phyloP scores from a whole-genome alignment of 257 asterid genomes.

The Cynanchum wilfordii region DNA sequence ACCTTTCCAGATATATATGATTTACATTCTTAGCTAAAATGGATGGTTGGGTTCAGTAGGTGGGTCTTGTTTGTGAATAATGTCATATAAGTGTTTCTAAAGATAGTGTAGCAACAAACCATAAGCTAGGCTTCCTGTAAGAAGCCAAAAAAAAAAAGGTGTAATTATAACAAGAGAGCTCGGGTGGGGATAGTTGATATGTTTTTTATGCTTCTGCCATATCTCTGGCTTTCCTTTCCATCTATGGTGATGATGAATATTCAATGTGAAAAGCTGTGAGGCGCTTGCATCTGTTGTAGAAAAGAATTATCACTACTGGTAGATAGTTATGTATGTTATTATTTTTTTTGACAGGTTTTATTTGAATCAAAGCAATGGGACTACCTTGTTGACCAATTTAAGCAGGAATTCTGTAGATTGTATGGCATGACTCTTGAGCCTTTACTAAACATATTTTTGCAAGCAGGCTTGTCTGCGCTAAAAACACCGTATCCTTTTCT shows the following conservation, averaged over 20 bases:
- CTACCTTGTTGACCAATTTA: constrained; percentile 78
- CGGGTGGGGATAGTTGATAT: background rate
- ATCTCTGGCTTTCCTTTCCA: background rate
- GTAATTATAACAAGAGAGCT: background rate
- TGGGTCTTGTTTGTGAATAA: background rate
- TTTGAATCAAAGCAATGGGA: constrained; percentile 95
- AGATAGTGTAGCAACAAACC: background rate
- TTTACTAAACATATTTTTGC: constrained; percentile 79
- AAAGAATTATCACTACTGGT: background rate
- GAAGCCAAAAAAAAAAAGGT: background rate
- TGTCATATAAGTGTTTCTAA: background rate
- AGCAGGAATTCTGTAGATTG: constrained; percentile 91
- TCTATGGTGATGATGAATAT: background rate
- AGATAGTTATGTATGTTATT: background rate
- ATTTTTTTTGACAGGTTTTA: constrained; percentile 51
- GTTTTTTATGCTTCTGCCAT: background rate
- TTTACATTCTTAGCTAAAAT: background rate
- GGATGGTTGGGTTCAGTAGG: background rate
- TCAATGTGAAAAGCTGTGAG: background rate
- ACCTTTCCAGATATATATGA: background rate
- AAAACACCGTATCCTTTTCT: constrained; percentile 96
- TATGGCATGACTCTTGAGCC: constrained; percentile 99
- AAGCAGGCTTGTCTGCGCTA: constrained; percentile 92
- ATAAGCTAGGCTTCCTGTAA: background rate
- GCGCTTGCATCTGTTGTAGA: background rate